phyloP scores from a whole-genome alignment of 2,329 filamentous ascomycete species.

The Alternaria sp. region DNA sequence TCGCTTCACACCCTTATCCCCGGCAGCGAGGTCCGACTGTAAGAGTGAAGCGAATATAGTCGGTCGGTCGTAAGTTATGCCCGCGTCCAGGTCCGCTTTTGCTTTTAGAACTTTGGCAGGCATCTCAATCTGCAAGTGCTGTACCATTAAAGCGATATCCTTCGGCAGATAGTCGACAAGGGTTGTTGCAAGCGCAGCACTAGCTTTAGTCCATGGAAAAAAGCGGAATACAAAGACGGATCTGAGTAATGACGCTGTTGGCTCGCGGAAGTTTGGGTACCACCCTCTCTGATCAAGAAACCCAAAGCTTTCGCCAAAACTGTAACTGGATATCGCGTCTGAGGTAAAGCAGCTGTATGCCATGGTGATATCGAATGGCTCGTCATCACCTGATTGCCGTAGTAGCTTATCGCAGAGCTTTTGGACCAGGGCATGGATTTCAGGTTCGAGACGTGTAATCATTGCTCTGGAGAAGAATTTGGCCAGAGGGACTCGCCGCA shows the following conservation, averaged over 20 bases:
- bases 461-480: conserved; percentile 50
- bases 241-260: conserved; percentile 26
- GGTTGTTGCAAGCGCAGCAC: conserved; percentile 26
- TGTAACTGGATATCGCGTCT: conserved; percentile 37
- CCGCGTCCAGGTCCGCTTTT: conserved; percentile 34
- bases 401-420: conserved; percentile 41
- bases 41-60: conserved; percentile 37
- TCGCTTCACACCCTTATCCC: conserved; percentile 38
- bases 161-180: conserved; percentile 34
- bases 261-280: conserved; percentile 40
- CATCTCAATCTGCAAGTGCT: conserved; percentile 41
- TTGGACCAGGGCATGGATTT: conserved; percentile 30
- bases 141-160: conserved; percentile 31
- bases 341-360: conserved; percentile 41
- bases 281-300: conserved; percentile 37
- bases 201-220: conserved; percentile 36
- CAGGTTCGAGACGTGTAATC: conserved; percentile 37
- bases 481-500: conserved; percentile 43
- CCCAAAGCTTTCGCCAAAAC: conserved; percentile 36
- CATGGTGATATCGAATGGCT: conserved; percentile 37
- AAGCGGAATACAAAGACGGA: conserved; percentile 40
- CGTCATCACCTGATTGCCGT: conserved; percentile 25
- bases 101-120: conserved; percentile 32
- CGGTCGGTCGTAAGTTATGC: conserved; percentile 35
- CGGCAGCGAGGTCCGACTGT: conserved; percentile 22